Percentiles rank a stretch among this genome's conserved stretches.
Conservation (phyloP, 2,329 filamentous ascomycete genomes). For the Arthrocladium fulminans region DNA sequence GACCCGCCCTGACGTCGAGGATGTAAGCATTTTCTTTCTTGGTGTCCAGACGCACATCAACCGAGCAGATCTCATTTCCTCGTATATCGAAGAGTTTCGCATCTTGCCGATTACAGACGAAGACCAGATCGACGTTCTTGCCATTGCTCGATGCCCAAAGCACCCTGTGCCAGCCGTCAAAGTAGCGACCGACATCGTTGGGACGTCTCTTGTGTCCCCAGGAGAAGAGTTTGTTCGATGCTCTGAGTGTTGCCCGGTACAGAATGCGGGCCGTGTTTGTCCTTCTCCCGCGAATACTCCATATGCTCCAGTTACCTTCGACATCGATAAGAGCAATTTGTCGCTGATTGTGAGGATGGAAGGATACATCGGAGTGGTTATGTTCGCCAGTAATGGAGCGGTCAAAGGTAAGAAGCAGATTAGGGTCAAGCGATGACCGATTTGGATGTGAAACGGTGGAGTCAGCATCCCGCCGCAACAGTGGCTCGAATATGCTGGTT, state of each 20-base stretch:
- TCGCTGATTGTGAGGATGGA: conserved; percentile 52
- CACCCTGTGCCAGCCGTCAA: conserved; percentile 38
- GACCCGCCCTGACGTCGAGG: conserved; percentile 41
- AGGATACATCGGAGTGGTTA: conserved; percentile 47
- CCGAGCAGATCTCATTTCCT: conserved; percentile 22
- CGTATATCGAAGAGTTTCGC: conserved; percentile 31
- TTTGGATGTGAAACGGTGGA: neutral
- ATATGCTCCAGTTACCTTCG: conserved; percentile 46
- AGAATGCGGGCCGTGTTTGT: conserved; percentile 25
- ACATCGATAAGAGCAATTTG: conserved; percentile 49
- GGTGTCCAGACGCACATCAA: conserved; percentile 30
- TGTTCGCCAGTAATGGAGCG: conserved; percentile 33
- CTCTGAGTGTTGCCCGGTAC: conserved; percentile 20
- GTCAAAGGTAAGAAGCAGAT: neutral
- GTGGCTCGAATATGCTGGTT: conserved; percentile 5
- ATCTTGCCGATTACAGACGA: conserved; percentile 45
- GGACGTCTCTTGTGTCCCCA: conserved; percentile 14
- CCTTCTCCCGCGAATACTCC: conserved; percentile 32
- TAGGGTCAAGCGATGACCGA: neutral
- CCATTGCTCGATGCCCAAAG: conserved; percentile 31
- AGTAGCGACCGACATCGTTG: conserved; percentile 15
- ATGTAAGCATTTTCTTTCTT: conserved; percentile 42
- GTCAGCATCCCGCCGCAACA: neutral
- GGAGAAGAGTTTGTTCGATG: conserved; percentile 16
- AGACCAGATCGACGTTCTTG: conserved; percentile 29